These are phyloP conservation scores for Backusella circina DNA, from an alignment of 192 early-diverging fungal species.

Conservation along the genomic window DNA sequence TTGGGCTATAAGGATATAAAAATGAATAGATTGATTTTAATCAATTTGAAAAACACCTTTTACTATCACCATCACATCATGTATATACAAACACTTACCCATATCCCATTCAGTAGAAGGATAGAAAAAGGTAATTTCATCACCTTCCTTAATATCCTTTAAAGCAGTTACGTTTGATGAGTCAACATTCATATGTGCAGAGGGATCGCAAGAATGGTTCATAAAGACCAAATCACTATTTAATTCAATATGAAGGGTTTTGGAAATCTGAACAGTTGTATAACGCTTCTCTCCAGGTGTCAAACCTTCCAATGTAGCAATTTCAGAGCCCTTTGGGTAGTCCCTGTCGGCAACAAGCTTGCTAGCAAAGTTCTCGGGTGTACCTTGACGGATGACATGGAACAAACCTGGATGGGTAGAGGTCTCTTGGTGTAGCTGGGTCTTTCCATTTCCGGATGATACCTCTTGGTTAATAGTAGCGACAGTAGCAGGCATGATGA, in stretches of 20 bases:
- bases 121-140: constrained; percentile 57
- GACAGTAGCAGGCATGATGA: not conserved
- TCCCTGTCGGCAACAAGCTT: constrained; percentile 36
- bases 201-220: constrained; percentile 55
- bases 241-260: constrained; percentile 48
- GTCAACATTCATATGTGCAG: constrained; percentile 43
- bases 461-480: not conserved
- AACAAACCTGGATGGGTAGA: constrained; percentile 42
- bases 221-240: constrained; percentile 53
- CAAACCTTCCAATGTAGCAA: constrained; percentile 42
- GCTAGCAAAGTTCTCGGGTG: constrained; percentile 43
- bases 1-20: constrained; percentile 43
- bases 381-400: constrained; percentile 35
- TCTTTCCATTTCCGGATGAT: not conserved
- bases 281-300: constrained; percentile 51
- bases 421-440: not conserved
- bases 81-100: constrained; percentile 34
- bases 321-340: constrained; percentile 42
- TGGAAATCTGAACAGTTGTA: constrained; percentile 48
- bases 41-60: not conserved
- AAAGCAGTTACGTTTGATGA: constrained; percentile 38
- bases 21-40: not conserved
- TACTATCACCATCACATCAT: not conserved
- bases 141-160: constrained; percentile 44
- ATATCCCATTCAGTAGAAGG: constrained; percentile 65